Evolutionary conservation across 129 eudicot genomes (phyloP).

Genomic region (Flaveria sonorensis): DNA sequence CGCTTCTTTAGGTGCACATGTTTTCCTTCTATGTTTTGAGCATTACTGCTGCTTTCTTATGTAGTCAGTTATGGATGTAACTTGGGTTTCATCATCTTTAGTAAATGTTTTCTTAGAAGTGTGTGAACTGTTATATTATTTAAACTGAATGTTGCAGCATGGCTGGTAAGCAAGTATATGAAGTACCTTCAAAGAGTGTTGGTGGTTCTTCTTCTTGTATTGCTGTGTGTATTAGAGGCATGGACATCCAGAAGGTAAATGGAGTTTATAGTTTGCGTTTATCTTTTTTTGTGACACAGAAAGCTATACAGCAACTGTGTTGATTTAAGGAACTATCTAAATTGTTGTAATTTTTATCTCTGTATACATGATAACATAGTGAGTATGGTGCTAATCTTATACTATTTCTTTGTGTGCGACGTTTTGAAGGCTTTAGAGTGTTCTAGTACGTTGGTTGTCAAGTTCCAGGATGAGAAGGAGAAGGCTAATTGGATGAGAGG

Average conservation of each 20-base stretch:
- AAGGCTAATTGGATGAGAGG: constrained; percentile 83
- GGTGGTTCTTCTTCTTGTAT: constrained; percentile 86
- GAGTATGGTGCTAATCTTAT: constrained; percentile 19
- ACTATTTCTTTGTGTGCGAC: constrained; percentile 3
- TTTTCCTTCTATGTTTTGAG: constrained; percentile 12
- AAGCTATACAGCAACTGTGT: background rate
- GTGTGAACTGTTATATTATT: constrained; percentile 5
- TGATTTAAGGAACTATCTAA: background rate
- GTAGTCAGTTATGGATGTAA: constrained; percentile 16
- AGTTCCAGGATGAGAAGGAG: constrained; percentile 71
- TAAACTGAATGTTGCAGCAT: constrained; percentile 40
- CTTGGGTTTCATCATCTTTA: constrained; percentile 8
- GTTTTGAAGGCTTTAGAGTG: constrained; percentile 81
- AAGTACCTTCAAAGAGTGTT: constrained; percentile 81
- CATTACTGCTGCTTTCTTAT: background rate
- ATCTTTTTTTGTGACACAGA: background rate
- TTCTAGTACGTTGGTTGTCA: constrained; percentile 72
- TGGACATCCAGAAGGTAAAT: constrained; percentile 82
- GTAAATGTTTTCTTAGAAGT: background rate
- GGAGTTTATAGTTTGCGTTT: constrained; percentile 13
- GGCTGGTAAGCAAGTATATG: constrained; percentile 95
- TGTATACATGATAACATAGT: background rate
- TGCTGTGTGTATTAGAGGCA: constrained; percentile 77
- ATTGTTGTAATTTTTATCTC: constrained; percentile 3
- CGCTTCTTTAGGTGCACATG: constrained; percentile 71